Evolutionary conservation across 768 basidiomycete genomes (phyloP).

Genomic region (Mycena latifolia): DNA sequence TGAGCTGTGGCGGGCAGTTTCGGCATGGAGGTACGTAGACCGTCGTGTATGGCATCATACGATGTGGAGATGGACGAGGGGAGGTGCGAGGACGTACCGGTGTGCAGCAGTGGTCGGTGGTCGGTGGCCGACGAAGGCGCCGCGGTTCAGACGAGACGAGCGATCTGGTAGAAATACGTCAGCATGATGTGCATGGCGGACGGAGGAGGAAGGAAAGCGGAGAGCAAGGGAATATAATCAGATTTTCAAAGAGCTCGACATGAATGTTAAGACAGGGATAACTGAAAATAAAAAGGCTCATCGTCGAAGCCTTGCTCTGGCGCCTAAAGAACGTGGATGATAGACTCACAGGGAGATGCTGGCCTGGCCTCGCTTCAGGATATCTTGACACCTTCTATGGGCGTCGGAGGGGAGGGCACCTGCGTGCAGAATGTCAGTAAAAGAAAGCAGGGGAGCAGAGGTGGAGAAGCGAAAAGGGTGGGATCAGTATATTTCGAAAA

Average conservation of each 20-base stretch:
- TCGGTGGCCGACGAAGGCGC: too few species aligned
- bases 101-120: too few species aligned
- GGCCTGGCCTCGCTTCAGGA: too few species aligned
- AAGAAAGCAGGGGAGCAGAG: neutral
- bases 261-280: conserved; percentile 36
- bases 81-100: conserved; percentile 40
- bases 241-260: conserved; percentile 33
- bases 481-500: conserved; percentile 65
- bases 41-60: conserved; percentile 90
- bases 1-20: conserved; percentile 97
- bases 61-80: conserved; percentile 29
- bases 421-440: neutral
- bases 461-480: conserved; percentile 1
- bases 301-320: conserved; percentile 18
- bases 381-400: too few species aligned
- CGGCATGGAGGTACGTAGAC: conserved; percentile 90
- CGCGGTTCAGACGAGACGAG: too few species aligned
- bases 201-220: neutral
- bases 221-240: conserved; percentile 9
- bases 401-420: neutral
- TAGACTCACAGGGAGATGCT: too few species aligned
- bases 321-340: neutral
- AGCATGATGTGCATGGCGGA: neutral
- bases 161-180: neutral
- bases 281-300: conserved; percentile 34